These are phyloP conservation scores for Neurospora sp. DNA, from an alignment of 495 filamentous ascomycete genomes.

Conservation along the genomic window DNA sequence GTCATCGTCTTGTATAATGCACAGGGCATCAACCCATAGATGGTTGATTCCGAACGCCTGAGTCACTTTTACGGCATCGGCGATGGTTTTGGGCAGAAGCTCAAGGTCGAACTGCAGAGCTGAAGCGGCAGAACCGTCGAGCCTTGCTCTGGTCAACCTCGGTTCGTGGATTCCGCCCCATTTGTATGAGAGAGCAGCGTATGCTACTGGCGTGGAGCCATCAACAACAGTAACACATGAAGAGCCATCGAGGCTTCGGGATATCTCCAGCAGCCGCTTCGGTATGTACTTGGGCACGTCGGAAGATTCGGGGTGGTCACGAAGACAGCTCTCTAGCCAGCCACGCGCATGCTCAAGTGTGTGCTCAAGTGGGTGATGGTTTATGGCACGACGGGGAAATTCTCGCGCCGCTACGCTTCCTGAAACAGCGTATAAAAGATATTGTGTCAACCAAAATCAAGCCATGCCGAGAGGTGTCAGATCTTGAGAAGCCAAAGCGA, in stretches of 20 bases:
- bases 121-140: background rate
- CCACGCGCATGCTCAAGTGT: background rate
- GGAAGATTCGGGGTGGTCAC: background rate
- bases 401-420: background rate
- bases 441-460: background rate
- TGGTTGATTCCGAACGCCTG: conserved; percentile 10
- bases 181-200: background rate
- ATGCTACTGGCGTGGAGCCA: background rate
- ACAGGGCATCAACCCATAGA: conserved; percentile 28
- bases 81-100: conserved; percentile 15
- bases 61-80: conserved; percentile 16
- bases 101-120: background rate
- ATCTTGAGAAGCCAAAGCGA: background rate
- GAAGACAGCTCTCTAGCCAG: background rate
- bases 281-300: background rate
- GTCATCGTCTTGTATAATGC: conserved; percentile 24
- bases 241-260: background rate
- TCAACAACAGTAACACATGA: background rate
- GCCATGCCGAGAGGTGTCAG: background rate
- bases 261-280: background rate
- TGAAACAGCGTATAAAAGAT: background rate
- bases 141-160: background rate
- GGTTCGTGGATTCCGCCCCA: background rate
- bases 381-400: background rate
- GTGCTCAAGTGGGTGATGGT: background rate